Conservation (phyloP, 257 asterid genomes). For the Nicotiana attenuata region DNA sequence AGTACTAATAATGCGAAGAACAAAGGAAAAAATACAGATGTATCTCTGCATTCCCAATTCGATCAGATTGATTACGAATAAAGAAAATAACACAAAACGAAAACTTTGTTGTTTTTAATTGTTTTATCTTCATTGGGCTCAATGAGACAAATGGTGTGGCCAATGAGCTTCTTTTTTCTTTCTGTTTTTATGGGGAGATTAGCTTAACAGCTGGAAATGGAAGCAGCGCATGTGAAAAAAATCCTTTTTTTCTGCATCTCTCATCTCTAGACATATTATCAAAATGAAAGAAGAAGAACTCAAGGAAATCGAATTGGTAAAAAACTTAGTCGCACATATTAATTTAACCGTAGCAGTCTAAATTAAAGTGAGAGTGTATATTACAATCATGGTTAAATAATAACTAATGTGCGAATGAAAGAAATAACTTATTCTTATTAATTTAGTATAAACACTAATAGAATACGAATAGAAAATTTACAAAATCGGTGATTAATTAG, state of each 20-base stretch:
- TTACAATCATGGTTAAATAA: no score
- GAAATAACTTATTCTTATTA: no score
- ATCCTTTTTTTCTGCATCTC: neutral
- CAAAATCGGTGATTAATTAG: no score
- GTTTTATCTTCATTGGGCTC: conserved; percentile 4
- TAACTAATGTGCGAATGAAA: no score
- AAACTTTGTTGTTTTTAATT: neutral
- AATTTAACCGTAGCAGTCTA: no score
- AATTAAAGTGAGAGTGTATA: no score
- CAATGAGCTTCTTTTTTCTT: neutral
- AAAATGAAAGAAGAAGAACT: neutral
- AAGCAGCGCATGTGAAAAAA: neutral
- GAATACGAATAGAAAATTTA: no score
- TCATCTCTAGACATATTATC: neutral
- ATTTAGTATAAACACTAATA: no score
- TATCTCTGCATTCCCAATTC: conserved; percentile 3
- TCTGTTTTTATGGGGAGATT: conserved; percentile 5
- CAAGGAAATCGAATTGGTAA: neutral
- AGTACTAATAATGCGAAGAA: neutral
- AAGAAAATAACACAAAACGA: neutral
- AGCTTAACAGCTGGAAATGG: conserved; percentile 7
- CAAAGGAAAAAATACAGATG: neutral
- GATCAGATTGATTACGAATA: neutral
- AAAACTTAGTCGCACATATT: no score
- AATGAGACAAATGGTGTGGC: conserved; percentile 5